A percentile compares a stretch with the other conserved stretches of the same genome.
Conservation (phyloP, 2,329 filamentous ascomycete species). For the Blumeria graminis region DNA sequence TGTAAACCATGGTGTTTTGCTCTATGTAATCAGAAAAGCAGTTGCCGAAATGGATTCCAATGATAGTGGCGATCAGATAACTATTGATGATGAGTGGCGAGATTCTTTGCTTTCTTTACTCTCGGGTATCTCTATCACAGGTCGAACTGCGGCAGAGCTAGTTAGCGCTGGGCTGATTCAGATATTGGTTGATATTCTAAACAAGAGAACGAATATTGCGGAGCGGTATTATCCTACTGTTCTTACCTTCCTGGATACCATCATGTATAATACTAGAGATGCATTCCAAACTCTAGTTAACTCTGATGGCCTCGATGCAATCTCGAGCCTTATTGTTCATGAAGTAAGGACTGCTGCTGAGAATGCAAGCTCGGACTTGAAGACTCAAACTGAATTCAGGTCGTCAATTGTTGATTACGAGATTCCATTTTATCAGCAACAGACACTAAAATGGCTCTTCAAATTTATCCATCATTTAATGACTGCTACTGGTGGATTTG, state of each 20-base stretch:
- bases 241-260: slow-evolving; percentile 65
- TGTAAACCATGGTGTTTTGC: slow-evolving; percentile 83
- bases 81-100: slow-evolving; percentile 68
- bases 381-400: slow-evolving; percentile 46
- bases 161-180: slow-evolving; percentile 76
- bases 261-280: slow-evolving; percentile 66
- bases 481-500: slow-evolving; percentile 41
- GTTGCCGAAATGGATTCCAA: slow-evolving; percentile 54
- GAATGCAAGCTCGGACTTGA: slow-evolving; percentile 40
- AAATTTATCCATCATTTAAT: slow-evolving; percentile 96
- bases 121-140: slow-evolving; percentile 51
- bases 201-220: slow-evolving; percentile 56
- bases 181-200: slow-evolving; percentile 71
- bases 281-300: slow-evolving; percentile 65
- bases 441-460: slow-evolving; percentile 78
- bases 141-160: slow-evolving; percentile 57
- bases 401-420: slow-evolving; percentile 78
- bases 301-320: slow-evolving; percentile 66
- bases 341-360: slow-evolving; percentile 49
- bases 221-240: slow-evolving; percentile 66
- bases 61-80: slow-evolving; percentile 33
- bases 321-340: slow-evolving; percentile 65
- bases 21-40: slow-evolving; percentile 79
- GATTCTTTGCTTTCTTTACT: slow-evolving; percentile 75
- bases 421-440: slow-evolving; percentile 80